A percentile compares a stretch with the other conserved stretches of the same genome.
Conservation (phyloP, 257 asterid genomes). For the Nicotiana sylvestris region DNA sequence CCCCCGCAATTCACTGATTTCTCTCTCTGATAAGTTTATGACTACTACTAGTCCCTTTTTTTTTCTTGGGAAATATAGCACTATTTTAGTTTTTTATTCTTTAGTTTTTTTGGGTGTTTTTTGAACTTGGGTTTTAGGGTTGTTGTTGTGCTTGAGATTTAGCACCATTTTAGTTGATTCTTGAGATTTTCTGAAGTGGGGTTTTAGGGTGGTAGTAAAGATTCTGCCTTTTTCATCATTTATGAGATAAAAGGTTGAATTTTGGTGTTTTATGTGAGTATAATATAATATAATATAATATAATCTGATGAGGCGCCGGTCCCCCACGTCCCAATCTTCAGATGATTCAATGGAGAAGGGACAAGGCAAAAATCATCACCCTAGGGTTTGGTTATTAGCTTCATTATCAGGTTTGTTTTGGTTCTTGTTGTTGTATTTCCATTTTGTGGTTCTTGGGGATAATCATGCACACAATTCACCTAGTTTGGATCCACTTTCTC, state of each 20-base stretch:
- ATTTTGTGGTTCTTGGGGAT: constrained; percentile 43
- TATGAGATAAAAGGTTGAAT: background rate
- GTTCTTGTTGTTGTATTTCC: constrained; percentile 54
- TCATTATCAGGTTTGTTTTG: constrained; percentile 56
- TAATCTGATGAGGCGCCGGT: constrained; percentile 58
- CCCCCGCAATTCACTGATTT: constrained; percentile 4
- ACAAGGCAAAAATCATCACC: constrained; percentile 42
- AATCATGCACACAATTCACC: constrained; percentile 23
- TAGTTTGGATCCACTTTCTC: constrained; percentile 28
- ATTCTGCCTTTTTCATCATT: background rate
- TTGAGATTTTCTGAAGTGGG: background rate
- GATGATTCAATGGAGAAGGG: constrained; percentile 58
- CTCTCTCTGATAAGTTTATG: background rate
- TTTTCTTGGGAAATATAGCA: background rate
- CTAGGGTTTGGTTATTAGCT: constrained; percentile 53
- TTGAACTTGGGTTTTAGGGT: constrained; percentile 1
- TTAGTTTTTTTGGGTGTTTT: background rate
- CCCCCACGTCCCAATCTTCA: constrained; percentile 23
- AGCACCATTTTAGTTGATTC: background rate
- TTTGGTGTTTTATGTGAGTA: background rate
- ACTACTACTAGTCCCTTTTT: background rate
- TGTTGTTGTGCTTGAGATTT: background rate
- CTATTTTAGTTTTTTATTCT: background rate
- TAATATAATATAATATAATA: background rate
- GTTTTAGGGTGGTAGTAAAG: background rate